These are phyloP conservation scores for Dioszegia crocea DNA, from an alignment of 768 basidiomycete genomes.

Conservation along the genomic window DNA sequence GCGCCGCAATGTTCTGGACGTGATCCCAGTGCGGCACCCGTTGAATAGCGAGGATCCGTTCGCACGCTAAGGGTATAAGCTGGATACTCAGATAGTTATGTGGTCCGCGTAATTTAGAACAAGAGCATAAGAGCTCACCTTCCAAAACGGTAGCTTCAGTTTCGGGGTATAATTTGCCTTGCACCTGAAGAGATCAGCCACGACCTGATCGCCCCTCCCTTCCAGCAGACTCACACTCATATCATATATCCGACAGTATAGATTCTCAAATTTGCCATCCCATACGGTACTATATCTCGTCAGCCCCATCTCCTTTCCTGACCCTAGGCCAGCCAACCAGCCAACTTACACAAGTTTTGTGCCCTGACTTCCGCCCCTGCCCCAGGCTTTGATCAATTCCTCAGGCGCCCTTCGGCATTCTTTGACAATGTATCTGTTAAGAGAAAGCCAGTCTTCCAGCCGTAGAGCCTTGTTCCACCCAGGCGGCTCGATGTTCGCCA, in stretches of 20 bases:
- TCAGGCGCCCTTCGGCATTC: neutral
- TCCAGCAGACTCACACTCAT: neutral
- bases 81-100: neutral
- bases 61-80: slow-evolving; percentile 5
- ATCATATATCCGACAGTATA: slow-evolving; percentile 3
- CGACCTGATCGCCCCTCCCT: neutral
- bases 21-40: slow-evolving; percentile 10
- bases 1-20: slow-evolving; percentile 2
- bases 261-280: slow-evolving; percentile 14
- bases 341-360: slow-evolving; percentile 9
- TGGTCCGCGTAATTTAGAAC: too few relatives aligned
- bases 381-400: slow-evolving; percentile 7
- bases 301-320: neutral
- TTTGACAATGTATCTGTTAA: slow-evolving; percentile 7
- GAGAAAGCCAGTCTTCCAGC: neutral
- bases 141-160: neutral
- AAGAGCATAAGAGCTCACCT: slow-evolving; percentile 4
- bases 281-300: neutral
- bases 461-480: slow-evolving; percentile 7
- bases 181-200: neutral
- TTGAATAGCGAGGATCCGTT: slow-evolving; percentile 1
- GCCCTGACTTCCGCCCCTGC: slow-evolving; percentile 11
- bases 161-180: neutral
- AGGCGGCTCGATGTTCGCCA: neutral
- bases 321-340: neutral